Evolutionary conservation across 805 yeast genomes (phyloP).

Genomic region (Saturnispora besseyi): DNA sequence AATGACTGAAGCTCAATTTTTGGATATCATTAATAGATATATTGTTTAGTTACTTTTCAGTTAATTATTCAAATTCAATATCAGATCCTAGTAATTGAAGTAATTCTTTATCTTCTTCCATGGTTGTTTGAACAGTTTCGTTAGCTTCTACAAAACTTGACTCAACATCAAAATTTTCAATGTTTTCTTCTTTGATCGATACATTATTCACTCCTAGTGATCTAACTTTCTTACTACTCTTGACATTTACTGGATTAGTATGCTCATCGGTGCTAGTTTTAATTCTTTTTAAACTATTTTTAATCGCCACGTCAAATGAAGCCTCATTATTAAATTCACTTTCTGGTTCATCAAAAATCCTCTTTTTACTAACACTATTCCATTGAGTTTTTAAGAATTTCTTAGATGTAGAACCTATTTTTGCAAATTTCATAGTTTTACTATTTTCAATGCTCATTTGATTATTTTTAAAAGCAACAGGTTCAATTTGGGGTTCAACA

Average conservation of each 20-base stretch:
- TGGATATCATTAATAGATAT: slow-evolving; percentile 34
- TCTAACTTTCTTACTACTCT: not conserved
- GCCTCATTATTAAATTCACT: not conserved
- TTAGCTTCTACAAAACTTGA: not conserved
- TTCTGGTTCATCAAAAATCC: not conserved
- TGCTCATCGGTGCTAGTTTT: no score
- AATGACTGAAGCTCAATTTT: slow-evolving; percentile 44
- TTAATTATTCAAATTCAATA: slow-evolving; percentile 17
- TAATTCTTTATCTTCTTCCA: not conserved
- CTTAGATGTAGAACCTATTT: not conserved
- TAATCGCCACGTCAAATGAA: not conserved
- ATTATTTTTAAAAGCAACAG: not conserved
- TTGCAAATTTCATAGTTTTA: not conserved
- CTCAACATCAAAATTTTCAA: not conserved
- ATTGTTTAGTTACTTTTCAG: slow-evolving; percentile 22
- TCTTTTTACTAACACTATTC: not conserved
- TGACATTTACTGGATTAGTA: not conserved
- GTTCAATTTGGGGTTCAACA: not conserved
- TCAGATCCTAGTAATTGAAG: slow-evolving; percentile 23
- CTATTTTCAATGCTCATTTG: not conserved
- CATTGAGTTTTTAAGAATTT: not conserved
- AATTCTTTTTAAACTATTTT: not conserved
- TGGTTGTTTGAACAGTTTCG: not conserved
- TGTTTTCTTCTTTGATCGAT: not conserved
- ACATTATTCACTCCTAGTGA: not conserved